Evolutionary conservation across 2,329 filamentous ascomycete species (phyloP).

Genomic region (Falciphora oryzae): DNA sequence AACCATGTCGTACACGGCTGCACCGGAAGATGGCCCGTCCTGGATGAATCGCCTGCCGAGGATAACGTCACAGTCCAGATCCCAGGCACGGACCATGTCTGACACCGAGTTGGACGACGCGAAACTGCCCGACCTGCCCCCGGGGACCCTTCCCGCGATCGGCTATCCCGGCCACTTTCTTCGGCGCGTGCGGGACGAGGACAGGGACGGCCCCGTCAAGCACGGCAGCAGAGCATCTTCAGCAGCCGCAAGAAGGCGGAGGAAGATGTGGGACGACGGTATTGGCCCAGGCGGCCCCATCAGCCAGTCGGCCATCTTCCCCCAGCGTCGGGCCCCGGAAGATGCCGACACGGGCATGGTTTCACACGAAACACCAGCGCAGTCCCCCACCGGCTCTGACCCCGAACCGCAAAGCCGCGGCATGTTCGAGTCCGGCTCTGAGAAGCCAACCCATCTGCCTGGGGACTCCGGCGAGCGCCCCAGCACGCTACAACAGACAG

Average conservation of each 20-base stretch:
- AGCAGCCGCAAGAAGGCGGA: slow-evolving; percentile 54
- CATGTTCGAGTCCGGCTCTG: slow-evolving; percentile 8
- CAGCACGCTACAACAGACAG: background rate
- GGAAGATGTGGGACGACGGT: slow-evolving; percentile 64
- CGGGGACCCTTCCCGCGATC: slow-evolving; percentile 66
- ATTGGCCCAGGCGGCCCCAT: slow-evolving; percentile 80
- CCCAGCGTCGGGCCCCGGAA: slow-evolving; percentile 35
- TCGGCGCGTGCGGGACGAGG: slow-evolving; percentile 76
- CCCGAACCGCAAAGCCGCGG: background rate
- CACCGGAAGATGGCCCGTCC: slow-evolving; percentile 77
- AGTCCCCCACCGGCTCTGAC: slow-evolving; percentile 8
- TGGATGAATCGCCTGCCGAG: slow-evolving; percentile 94
- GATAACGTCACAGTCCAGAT: slow-evolving; percentile 63
- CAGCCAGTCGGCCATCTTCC: slow-evolving; percentile 82
- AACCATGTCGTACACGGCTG: slow-evolving; percentile 93
- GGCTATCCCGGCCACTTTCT: slow-evolving; percentile 72
- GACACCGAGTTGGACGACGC: slow-evolving; percentile 64
- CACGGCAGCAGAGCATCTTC: slow-evolving; percentile 55
- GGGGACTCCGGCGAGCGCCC: background rate
- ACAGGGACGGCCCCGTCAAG: slow-evolving; percentile 42
- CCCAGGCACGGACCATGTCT: slow-evolving; percentile 79
- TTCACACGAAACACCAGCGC: slow-evolving; percentile 1
- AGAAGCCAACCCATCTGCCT: background rate
- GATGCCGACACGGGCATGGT: background rate
- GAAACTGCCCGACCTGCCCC: slow-evolving; percentile 55